Evolutionary conservation across 352 stramenopile genomes (phyloP).

Genomic region (Pythium plurisporium): DNA sequence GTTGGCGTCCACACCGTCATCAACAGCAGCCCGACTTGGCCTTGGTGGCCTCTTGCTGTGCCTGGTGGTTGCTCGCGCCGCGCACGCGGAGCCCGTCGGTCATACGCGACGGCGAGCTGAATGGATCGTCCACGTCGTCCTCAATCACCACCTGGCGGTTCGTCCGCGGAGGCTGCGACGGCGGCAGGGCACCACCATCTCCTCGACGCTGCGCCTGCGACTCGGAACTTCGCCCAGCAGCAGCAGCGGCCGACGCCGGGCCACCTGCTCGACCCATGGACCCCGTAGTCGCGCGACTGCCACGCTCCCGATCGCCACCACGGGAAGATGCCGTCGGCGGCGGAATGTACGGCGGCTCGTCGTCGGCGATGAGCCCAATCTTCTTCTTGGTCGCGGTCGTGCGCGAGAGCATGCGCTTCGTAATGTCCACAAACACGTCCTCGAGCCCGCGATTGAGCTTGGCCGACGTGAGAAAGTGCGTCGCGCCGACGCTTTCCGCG

Average conservation of each 20-base stretch:
- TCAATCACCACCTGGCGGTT: slow-evolving; percentile 15
- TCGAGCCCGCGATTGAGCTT: slow-evolving; percentile 91
- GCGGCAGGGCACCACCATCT: background rate
- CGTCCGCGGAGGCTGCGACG: slow-evolving; percentile 2
- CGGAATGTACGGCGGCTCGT: slow-evolving; percentile 63
- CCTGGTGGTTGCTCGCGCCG: slow-evolving; percentile 21
- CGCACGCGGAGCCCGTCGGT: slow-evolving; percentile 21
- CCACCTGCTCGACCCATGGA: slow-evolving; percentile 1
- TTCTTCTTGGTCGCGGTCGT: slow-evolving; percentile 71
- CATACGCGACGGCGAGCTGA: slow-evolving; percentile 20
- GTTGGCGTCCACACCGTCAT: too few relatives aligned
- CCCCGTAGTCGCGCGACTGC: slow-evolving; percentile 4
- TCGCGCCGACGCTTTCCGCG: slow-evolving; percentile 81
- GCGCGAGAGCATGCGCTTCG: slow-evolving; percentile 75
- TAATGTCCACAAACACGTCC: slow-evolving; percentile 89
- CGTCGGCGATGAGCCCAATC: slow-evolving; percentile 74
- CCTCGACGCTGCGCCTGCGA: slow-evolving; percentile 6
- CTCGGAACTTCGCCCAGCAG: slow-evolving; percentile 13
- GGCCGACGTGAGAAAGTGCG: slow-evolving; percentile 89
- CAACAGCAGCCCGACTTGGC: slow-evolving; percentile 29
- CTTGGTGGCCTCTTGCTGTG: slow-evolving; percentile 24
- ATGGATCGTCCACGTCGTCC: slow-evolving; percentile 18
- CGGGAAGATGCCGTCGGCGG: slow-evolving; percentile 15
- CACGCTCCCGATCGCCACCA: background rate
- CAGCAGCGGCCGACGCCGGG: background rate